Percentiles rank a stretch among this genome's conserved stretches.
phyloP scores from a whole-genome alignment of 1,139 yeast genomes.

The Wickerhamiella infanticola region DNA sequence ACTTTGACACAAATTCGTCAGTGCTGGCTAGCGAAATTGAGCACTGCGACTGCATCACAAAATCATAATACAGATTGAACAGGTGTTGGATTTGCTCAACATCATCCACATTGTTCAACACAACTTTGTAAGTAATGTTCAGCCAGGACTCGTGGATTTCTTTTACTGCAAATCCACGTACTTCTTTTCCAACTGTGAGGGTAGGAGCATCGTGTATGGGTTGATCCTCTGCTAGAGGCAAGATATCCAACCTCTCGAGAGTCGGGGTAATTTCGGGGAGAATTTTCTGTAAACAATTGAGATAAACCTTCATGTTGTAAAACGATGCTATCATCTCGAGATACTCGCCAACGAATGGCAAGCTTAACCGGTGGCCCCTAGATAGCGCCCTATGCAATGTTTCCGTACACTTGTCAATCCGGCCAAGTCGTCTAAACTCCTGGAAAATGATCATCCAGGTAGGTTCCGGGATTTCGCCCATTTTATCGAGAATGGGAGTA shows the following conservation, averaged over 20 bases:
- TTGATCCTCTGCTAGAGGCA: background rate
- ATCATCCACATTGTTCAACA: conserved; percentile 15
- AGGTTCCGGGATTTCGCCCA: conserved; percentile 9
- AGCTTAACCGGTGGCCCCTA: conserved; percentile 6
- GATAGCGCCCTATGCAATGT: conserved; percentile 6
- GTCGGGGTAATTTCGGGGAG: conserved; percentile 8
- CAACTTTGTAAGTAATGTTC: conserved; percentile 16
- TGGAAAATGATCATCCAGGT: conserved; percentile 14
- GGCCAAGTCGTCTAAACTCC: conserved; percentile 12
- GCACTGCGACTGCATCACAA: conserved; percentile 1
- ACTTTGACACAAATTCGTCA: conserved; percentile 17
- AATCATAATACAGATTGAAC: conserved; percentile 13
- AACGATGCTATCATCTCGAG: conserved; percentile 11
- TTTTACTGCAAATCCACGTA: conserved; percentile 1
- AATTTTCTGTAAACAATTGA: conserved; percentile 5
- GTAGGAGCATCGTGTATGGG: background rate
- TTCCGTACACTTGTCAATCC: conserved; percentile 11
- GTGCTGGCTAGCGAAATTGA: conserved; percentile 11
- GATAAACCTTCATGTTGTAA: conserved; percentile 7
- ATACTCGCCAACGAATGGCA: conserved; percentile 13
- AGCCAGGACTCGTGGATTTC: conserved; percentile 13
- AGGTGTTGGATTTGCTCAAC: conserved; percentile 8
- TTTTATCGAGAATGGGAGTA: conserved; percentile 8
- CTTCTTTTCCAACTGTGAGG: background rate
- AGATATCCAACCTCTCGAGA: conserved; percentile 6